Evolutionary conservation across 192 early-diverging fungal genomes (phyloP).

Genomic region (Anaeromyces robustus): DNA sequence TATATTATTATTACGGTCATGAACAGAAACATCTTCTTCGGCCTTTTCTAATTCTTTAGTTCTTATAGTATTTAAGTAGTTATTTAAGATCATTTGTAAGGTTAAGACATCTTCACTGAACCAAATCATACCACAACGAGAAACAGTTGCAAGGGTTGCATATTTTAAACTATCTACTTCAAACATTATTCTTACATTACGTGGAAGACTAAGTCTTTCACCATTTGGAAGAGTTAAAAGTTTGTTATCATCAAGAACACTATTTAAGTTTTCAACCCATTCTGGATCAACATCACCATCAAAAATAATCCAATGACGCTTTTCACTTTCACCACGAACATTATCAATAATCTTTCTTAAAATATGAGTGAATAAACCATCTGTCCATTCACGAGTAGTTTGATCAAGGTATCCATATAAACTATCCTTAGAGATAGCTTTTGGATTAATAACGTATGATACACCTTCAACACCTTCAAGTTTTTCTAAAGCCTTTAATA

Average conservation of each 20-base stretch:
- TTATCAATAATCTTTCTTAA: slow-evolving; percentile 96
- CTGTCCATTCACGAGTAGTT: slow-evolving; percentile 99
- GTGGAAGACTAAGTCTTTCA: slow-evolving; percentile 84
- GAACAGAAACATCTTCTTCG: slow-evolving; percentile 40
- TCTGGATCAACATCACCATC: slow-evolving; percentile 99
- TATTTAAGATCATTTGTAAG: slow-evolving; percentile 54
- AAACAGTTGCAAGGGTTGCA: slow-evolving; percentile 94
- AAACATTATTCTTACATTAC: slow-evolving; percentile 97
- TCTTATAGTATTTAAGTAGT: slow-evolving; percentile 70
- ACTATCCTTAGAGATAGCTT: slow-evolving; percentile 91
- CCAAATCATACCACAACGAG: slow-evolving; percentile 99
- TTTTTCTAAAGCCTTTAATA: slow-evolving; percentile 75
- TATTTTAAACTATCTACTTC: slow-evolving; percentile 98
- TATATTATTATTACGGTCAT: not conserved
- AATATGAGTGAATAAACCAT: slow-evolving; percentile 95
- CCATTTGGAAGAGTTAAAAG: slow-evolving; percentile 96
- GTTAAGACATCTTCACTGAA: slow-evolving; percentile 83
- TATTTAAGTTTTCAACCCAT: slow-evolving; percentile 98
- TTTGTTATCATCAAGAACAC: slow-evolving; percentile 95
- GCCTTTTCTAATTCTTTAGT: slow-evolving; percentile 59
- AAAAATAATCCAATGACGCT: slow-evolving; percentile 99
- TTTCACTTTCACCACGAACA: slow-evolving; percentile 81
- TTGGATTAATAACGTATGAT: slow-evolving; percentile 92
- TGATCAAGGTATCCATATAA: slow-evolving; percentile 91
- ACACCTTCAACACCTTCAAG: slow-evolving; percentile 83